Evolutionary conservation across 441 rosid genomes (phyloP).

Genomic region (Bruguiera hainesii): DNA sequence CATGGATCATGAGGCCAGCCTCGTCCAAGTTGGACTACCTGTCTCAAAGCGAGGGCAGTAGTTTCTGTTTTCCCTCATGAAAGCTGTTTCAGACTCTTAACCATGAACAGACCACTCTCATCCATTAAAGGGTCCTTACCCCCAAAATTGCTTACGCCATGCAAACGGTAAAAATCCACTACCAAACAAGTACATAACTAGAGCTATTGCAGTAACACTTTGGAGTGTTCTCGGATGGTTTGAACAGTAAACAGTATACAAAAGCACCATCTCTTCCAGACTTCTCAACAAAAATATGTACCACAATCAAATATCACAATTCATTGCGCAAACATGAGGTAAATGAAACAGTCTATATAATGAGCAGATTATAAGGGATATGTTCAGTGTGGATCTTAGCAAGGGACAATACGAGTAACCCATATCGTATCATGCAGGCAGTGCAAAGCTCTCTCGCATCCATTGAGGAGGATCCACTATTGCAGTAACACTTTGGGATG

Average conservation of each 20-base stretch:
- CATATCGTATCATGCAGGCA: conserved; percentile 40
- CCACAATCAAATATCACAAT: conserved; percentile 5
- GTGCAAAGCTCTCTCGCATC: conserved; percentile 52
- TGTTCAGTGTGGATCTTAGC: neutral
- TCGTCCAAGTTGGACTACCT: no score
- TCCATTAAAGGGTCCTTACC: no score
- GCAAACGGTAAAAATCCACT: neutral
- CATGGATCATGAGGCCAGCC: no score
- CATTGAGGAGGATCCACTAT: conserved; percentile 80
- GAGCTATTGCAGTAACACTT: no score
- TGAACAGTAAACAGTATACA: conserved; percentile 1
- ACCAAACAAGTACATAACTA: neutral
- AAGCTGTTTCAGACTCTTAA: no score
- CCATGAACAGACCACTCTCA: no score
- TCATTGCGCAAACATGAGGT: neutral
- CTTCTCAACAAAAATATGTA: neutral
- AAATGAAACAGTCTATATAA: conserved; percentile 8
- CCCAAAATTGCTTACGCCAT: no score
- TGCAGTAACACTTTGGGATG: no score
- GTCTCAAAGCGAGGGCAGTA: no score
- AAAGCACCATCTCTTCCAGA: conserved; percentile 3
- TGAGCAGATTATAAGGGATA: conserved; percentile 2
- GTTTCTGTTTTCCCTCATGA: no score
- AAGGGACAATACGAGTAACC: neutral
- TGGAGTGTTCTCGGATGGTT: no score